Evolutionary conservation across 768 basidiomycete genomes (phyloP), one percentile per base, ranked within the genome.

Genomic region (Mycena latifolia): DNA sequence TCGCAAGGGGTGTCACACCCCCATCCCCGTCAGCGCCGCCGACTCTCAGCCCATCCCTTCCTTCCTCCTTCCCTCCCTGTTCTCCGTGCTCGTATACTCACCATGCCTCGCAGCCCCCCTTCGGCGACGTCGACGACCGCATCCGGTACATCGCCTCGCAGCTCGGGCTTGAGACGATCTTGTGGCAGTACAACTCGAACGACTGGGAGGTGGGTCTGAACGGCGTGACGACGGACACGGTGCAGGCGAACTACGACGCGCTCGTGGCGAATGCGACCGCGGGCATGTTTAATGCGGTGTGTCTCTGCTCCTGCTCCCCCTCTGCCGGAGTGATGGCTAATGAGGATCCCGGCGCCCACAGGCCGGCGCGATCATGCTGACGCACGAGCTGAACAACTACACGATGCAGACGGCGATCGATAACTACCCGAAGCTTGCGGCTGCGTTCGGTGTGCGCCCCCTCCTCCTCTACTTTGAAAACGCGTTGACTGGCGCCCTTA

Each of bases 131-230:
- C 39, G 66, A 66, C 52, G 69, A 71, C 66, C 59, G 66, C 29
- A 58, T 67, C 37, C 69, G 69, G 31, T 67, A 47, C 63, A 69
- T 69, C 37, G 68, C 68, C 9, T 22, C 45, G 24, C 50, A 57
- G 24, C 50, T 69, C 29, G 55, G 55, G 7, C 59, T 69, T 2
- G 22, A 84, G 18, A 92, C 91, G 6, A 83, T 95, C 73, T 80
- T 94, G 53, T 95, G 94, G 93, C 75, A 82, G 71, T 88, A 84
- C 66, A 88, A 91, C 71, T 86, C 88, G n/a, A 79, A 83, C 41
- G 93, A 95, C 76, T 94, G 92, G 92, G 45, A 22, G 45, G 45
- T 46, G 8, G 45, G 45, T 2, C 5, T 24, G 22, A 51, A 28
- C 31, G 56, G 27, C 25, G 56, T 43, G 5, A n/a, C 56, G 39